Evolutionary conservation across 257 asterid species (phyloP).

Genomic region (Solanum bulbocastanum): DNA sequence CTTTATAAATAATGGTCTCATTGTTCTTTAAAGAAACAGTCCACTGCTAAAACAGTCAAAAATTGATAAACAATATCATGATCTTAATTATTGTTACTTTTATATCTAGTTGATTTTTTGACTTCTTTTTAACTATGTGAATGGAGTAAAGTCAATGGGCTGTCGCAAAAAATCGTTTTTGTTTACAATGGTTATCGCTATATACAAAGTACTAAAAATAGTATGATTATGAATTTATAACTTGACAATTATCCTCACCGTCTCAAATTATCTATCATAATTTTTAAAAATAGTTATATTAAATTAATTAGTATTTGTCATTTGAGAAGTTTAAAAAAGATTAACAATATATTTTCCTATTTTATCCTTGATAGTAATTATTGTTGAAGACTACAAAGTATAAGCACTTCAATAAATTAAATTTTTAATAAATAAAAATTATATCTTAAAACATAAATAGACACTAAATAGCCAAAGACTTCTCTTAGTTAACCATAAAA

Average conservation of each 20-base stretch:
- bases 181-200: not conserved
- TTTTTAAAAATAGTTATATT: not conserved
- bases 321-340: not conserved
- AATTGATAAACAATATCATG: not conserved
- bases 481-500: not conserved
- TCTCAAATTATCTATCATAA: not conserved
- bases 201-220: not conserved
- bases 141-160: too few relatives aligned
- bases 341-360: not conserved
- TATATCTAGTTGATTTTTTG: too few relatives aligned
- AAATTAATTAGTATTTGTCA: not conserved
- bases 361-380: not conserved
- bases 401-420: not conserved
- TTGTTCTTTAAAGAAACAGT: not conserved
- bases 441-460: not conserved
- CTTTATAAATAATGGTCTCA: not conserved
- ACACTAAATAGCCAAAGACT: not conserved
- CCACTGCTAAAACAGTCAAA: not conserved
- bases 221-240: not conserved
- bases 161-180: not conserved
- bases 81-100: too few relatives aligned
- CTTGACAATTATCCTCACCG: fast-evolving
- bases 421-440: not conserved
- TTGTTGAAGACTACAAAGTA: not conserved
- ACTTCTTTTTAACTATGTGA: too few relatives aligned